phyloP scores from a whole-genome alignment of 129 eudicot genomes.

The Helichrysum umbraculigerum region DNA sequence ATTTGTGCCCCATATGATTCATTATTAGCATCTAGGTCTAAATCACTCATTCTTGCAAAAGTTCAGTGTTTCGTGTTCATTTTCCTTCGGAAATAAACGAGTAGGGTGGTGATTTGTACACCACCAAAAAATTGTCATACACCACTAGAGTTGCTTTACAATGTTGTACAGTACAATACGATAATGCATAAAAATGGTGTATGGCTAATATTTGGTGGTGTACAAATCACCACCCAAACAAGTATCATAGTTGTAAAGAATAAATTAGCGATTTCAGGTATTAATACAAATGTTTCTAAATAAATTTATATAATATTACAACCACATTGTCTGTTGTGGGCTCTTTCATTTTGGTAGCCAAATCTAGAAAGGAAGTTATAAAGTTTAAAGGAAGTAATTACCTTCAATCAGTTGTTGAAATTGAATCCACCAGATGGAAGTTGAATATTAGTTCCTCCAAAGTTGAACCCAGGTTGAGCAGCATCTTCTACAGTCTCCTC shows the following conservation, averaged over 20 bases:
- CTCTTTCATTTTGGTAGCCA: too few relatives aligned
- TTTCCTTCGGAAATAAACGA: not conserved
- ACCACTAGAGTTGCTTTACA: too few relatives aligned
- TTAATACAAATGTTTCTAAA: too few relatives aligned
- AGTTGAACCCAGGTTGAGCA: conserved; percentile 4
- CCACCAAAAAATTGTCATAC: too few relatives aligned
- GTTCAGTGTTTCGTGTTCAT: not conserved
- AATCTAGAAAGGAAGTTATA: too few relatives aligned
- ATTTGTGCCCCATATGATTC: not conserved
- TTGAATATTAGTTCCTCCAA: conserved; percentile 12
- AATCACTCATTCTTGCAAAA: not conserved
- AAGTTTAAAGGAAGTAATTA: not conserved
- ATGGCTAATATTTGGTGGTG: too few relatives aligned
- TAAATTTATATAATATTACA: too few relatives aligned
- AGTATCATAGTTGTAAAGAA: not conserved
- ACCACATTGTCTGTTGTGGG: too few relatives aligned
- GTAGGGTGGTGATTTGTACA: too few relatives aligned
- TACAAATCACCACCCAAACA: too few relatives aligned
- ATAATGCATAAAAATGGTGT: too few relatives aligned
- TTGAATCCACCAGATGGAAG: conserved; percentile 14
- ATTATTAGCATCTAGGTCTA: not conserved
- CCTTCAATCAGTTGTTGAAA: conserved; percentile 4
- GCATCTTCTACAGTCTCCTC: conserved; percentile 36
- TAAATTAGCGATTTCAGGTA: not conserved
- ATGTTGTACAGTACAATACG: too few relatives aligned